Base-by-base conservation (phyloP, 805 yeast species). In the Candida multigemmis region DNA sequence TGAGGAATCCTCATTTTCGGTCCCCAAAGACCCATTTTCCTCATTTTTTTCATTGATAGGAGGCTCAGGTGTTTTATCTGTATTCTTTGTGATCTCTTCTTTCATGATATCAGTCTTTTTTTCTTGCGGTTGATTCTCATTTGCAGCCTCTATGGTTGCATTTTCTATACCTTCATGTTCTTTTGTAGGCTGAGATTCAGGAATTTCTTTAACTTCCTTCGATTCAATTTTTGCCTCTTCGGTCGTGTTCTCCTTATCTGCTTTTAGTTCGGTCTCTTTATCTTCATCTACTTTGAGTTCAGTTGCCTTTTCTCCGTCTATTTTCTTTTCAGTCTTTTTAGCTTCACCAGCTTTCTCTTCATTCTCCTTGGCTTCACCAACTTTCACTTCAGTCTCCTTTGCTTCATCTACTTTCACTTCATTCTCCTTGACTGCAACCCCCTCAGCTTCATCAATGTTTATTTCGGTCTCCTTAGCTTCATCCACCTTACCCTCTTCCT, bases 1-100 rank as follows among this genome's bases (percentile, higher is more conserved):
- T 6, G 9, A n/a, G 4, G 28, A 22, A 14, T 23, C 21, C 35
- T 26, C 12, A 40, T 25, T 12, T 28, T 18, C 25, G 14, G 30
- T n/a, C n/a, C n/a, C n/a, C n/a, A n/a, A n/a, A n/a, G n/a, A n/a
- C 19, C 13, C 25, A 12, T 24, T 23, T 14, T 24, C 26, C 11
- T 25, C 28, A 18, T 8, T 18, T 6, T 14, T 9, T 18, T 16
- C 27, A 6, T 24, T 22, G 6, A 11, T 25, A 11, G 22, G 23
- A 14, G 23, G 30, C 19, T 27, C 23, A 11, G 9, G n/a, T 18
- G 10, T 12, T 11, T 16, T 29, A 21, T n/a, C 3, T 3, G 16
- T 11, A 19, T 20, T 4, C 22, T 21, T 27, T 11, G 7, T 14
- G 22, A 9, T 6, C 15, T 14, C 24, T 15, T 19, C 25, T 16